These are phyloP conservation scores for Talaromyces proteolyticus DNA, from an alignment of 495 filamentous ascomycete genomes.

Conservation along the genomic window DNA sequence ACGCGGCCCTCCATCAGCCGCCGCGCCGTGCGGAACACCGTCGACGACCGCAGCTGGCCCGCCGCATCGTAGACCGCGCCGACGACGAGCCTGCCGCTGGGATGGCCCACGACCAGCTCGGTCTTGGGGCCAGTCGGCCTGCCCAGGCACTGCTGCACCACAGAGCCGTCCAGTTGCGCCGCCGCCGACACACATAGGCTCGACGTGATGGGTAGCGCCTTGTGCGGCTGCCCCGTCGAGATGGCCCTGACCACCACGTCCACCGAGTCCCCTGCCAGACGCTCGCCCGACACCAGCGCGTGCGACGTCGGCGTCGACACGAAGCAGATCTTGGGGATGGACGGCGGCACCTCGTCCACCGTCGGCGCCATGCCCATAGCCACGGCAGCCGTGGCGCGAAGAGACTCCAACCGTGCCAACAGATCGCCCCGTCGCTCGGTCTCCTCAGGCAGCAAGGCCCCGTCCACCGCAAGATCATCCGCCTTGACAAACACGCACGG, in stretches of 20 bases:
- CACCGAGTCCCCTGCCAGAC: slow-evolving; percentile 15
- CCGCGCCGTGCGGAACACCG: slow-evolving; percentile 47
- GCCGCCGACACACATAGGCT: slow-evolving; percentile 58
- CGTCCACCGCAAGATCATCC: slow-evolving; percentile 40
- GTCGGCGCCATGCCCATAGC: slow-evolving; percentile 54
- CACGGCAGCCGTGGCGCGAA: slow-evolving; percentile 53
- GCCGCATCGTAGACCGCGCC: slow-evolving; percentile 30
- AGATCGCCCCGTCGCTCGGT: slow-evolving; percentile 42
- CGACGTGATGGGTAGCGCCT: slow-evolving; percentile 56
- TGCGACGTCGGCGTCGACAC: slow-evolving; percentile 41
- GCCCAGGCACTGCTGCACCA: slow-evolving; percentile 17
- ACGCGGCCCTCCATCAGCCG: slow-evolving; percentile 52
- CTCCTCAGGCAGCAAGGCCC: slow-evolving; percentile 45
- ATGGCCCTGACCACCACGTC: slow-evolving; percentile 42
- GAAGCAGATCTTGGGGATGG: slow-evolving; percentile 62
- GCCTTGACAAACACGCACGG: slow-evolving; percentile 60
- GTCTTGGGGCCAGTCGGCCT: slow-evolving; percentile 9
- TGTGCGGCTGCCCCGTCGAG: slow-evolving; percentile 55
- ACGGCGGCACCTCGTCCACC: slow-evolving; percentile 40
- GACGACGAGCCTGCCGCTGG: slow-evolving; percentile 49
- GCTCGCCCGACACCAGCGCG: slow-evolving; percentile 19
- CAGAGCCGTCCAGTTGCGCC: slow-evolving; percentile 37
- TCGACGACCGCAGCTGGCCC: slow-evolving; percentile 35
- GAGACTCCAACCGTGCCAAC: slow-evolving; percentile 49
- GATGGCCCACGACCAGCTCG: slow-evolving; percentile 44